Base-by-base conservation (phyloP, 306 rosid genomes). In the Inga leiocalycina region DNA sequence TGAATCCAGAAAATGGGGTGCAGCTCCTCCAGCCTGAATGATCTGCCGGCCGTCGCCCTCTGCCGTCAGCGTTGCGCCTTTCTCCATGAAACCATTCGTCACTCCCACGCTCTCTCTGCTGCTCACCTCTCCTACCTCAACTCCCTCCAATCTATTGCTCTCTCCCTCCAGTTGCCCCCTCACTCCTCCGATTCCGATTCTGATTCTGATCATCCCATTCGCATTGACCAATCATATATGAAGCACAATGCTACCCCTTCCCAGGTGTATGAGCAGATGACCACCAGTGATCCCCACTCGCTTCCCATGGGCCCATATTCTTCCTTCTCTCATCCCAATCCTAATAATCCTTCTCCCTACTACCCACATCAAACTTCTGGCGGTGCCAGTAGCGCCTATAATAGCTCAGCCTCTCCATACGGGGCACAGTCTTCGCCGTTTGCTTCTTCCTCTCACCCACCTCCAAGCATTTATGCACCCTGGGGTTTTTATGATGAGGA, bases 1-100 rank as follows among this genome's bases (percentile, higher is more conserved):
- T 6, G 43, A 39, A 39, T 39, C 43, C 43, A 39, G 43, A 6
- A 6, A 71, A 49, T 96, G 99, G 99, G 99, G 19, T 97, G 99
- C 80, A 66, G 91, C 81, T 89, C 83, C 91, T 94, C 99, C 2
- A 97, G 92, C 92, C 89, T 90, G 83, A 97, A 97, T 19, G 99
- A 97, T 81, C 94, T 88, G 1, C 97, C 95, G 0, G 99, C 98
- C 15, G 97, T 97, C 19, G 84, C 82, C n/a, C 89, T 97, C 3
- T 97, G 99, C 89, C 88, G 95, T 2, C 94, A 94, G 2, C 88
- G 99, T 0, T 91, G 94, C 8, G 57, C 68, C 14, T 90, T 57
- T 48, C 89, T 97, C 0, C 95, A 97, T 71, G 94, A 91, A 74
- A 97, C 98, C 41, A 97, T 94, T 78, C 89, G 85, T 75, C 93